Conservation (phyloP, 129 eudicot species). For the Gnaphalium uliginosum region DNA sequence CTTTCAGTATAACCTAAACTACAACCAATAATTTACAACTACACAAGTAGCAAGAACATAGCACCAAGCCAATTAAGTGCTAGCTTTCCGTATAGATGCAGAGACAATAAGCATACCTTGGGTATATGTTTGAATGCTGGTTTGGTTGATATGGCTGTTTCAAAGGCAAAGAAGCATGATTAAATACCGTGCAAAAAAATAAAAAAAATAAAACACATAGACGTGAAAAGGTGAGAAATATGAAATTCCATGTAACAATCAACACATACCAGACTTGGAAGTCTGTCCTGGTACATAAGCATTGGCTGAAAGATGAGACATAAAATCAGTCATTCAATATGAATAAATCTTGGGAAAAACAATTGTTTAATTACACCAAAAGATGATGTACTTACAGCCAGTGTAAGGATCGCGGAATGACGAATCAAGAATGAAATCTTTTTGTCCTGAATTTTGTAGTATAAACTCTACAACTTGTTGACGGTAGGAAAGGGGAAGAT, state of each 20-base stretch:
- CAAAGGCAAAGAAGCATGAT: constrained; percentile 19
- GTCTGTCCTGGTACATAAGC: constrained; percentile 93
- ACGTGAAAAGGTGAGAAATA: constrained; percentile 19
- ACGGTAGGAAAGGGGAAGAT: constrained; percentile 80
- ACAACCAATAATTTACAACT: neutral
- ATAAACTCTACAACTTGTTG: constrained; percentile 95
- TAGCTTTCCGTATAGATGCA: constrained; percentile 4
- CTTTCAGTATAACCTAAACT: neutral
- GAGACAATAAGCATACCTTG: constrained; percentile 53
- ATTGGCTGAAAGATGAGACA: constrained; percentile 60
- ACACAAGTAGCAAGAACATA: constrained; percentile 15
- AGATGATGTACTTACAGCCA: constrained; percentile 62
- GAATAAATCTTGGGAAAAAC: neutral
- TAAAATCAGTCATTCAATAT: constrained; percentile 6
- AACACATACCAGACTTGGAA: constrained; percentile 58
- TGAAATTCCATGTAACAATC: constrained; percentile 9
- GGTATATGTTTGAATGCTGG: constrained; percentile 92
- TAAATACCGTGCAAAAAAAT: neutral
- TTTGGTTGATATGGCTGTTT: constrained; percentile 50
- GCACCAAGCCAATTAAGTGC: constrained; percentile 3
- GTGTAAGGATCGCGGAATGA: constrained; percentile 91
- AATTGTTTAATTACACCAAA: neutral
- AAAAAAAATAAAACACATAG: too few relatives aligned
- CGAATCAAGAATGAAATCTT: constrained; percentile 67
- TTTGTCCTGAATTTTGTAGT: constrained; percentile 84